Evolutionary conservation across 2,329 filamentous ascomycete genomes (phyloP), one percentile per base, ranked within the genome.

Genomic region (Cytospora piceae): DNA sequence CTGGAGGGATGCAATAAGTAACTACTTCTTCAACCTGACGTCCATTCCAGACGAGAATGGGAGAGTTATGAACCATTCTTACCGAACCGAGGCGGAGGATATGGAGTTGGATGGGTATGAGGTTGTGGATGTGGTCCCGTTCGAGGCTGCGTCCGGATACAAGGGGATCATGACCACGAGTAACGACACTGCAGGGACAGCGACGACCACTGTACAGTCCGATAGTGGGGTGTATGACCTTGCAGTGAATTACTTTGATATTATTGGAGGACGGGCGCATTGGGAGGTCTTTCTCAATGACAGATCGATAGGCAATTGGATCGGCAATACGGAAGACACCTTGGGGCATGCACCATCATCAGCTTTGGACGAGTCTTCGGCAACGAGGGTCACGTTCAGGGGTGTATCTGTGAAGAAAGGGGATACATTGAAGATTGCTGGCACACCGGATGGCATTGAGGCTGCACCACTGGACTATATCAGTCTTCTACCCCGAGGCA

Each of bases 401-500:
- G 76, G 74, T 0, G 77, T 90, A 0, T 71, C 78, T 20, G 75
- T 89, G 8, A 70, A 73, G 49, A 80, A 79, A 63, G 87, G 86
- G 0, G 83, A 85, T 69, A 71, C 74, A 62, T 69, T 90, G 61
- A 84, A 78, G 70, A 81, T 90, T 66, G 80, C 85, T 3, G 87
- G 88, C 0, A 77, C 70, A 34, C 82, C 88, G 0, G 79, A 89
- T 73, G 87, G 88, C 0, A 77, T 79, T 31, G 89, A 91, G 77
- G 81, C 81, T 14, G 89, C 89, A 60, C 87, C 89, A 5, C 62
- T 92, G 67, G 89, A 92, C 76, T 91, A 91, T 74, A 75, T 91
- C 52, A 82, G 83, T 4, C 75, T 92, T 58, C 72, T 91, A 65
- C 88, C 88, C 0, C 71, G 74, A 3, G 87, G 85, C 0, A 74